These are phyloP conservation scores for Claviceps digitariae DNA, from an alignment of 2,329 filamentous ascomycete genomes.

Conservation along the genomic window DNA sequence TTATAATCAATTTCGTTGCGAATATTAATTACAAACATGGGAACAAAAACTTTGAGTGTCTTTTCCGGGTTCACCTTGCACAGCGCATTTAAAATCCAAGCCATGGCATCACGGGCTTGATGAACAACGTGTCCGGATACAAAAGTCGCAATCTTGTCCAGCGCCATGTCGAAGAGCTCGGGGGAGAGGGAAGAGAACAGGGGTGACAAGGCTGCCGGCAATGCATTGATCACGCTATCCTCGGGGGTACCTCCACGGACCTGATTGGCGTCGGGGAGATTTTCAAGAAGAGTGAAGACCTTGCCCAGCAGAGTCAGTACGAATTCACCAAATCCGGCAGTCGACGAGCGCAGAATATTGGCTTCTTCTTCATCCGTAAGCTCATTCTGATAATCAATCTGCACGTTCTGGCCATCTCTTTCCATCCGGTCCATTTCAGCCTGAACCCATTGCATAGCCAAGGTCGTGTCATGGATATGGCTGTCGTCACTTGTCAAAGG, in stretches of 20 bases:
- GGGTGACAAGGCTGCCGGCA: constrained; percentile 83
- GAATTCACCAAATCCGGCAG: constrained; percentile 87
- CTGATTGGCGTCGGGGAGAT: constrained; percentile 79
- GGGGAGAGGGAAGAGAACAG: constrained; percentile 83
- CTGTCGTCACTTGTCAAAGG: constrained; percentile 50
- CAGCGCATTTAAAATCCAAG: constrained; percentile 91
- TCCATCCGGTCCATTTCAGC: constrained; percentile 92
- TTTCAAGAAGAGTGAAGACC: constrained; percentile 90
- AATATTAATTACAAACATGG: constrained; percentile 81
- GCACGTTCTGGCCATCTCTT: constrained; percentile 67
- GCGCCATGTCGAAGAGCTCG: constrained; percentile 79
- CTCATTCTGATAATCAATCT: constrained; percentile 73
- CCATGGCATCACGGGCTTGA: constrained; percentile 93
- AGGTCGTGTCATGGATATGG: constrained; percentile 55
- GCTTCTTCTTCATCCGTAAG: constrained; percentile 78
- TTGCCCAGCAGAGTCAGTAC: constrained; percentile 80
- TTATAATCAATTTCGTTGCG: constrained; percentile 96
- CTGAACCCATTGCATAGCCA: constrained; percentile 89
- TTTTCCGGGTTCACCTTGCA: constrained; percentile 95
- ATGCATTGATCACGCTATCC: constrained; percentile 90
- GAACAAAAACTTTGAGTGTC: constrained; percentile 78
- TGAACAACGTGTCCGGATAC: constrained; percentile 91
- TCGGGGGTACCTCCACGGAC: constrained; percentile 85
- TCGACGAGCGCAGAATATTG: constrained; percentile 81
- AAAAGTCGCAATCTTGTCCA: constrained; percentile 87